Percentiles rank a stretch among this genome's conserved stretches.
These are phyloP conservation scores for Podaxis pistillaris DNA, from an alignment of 768 basidiomycete species.

Conservation along the genomic window DNA sequence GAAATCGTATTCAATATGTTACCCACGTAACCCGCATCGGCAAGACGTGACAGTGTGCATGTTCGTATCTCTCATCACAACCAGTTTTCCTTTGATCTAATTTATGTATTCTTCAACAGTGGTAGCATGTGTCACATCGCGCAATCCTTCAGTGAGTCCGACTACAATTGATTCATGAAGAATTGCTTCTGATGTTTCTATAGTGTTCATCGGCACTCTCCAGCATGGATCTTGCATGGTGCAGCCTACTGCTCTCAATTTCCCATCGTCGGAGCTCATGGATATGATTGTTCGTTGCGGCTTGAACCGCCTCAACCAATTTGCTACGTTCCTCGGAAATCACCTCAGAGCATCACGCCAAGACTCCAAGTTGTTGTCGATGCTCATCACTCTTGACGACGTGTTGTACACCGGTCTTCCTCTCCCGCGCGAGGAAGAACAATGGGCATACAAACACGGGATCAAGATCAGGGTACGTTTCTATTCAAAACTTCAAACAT, in stretches of 20 bases:
- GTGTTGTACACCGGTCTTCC: conserved; percentile 66
- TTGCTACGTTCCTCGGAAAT: conserved; percentile 62
- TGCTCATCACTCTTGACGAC: conserved; percentile 58
- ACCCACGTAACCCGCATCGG: conserved; percentile 45
- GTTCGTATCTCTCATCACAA: conserved; percentile 40
- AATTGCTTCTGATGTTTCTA: conserved; percentile 23
- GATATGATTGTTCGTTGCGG: conserved; percentile 68
- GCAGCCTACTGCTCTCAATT: conserved; percentile 64
- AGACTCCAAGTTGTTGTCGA: conserved; percentile 58
- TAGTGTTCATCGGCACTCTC: conserved; percentile 70
- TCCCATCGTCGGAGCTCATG: conserved; percentile 64
- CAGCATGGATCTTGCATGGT: conserved; percentile 74
- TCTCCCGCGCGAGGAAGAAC: conserved; percentile 65
- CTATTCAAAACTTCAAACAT: conserved; percentile 18
- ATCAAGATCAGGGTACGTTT: conserved; percentile 59
- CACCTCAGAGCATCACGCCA: conserved; percentile 61
- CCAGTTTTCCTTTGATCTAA: conserved; percentile 24
- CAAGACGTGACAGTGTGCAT: conserved; percentile 75
- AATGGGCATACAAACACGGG: conserved; percentile 63
- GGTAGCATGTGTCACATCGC: conserved; percentile 85
- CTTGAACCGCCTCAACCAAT: conserved; percentile 76
- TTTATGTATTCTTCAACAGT: conserved; percentile 43
- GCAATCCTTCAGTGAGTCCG: conserved; percentile 67
- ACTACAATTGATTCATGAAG: conserved; percentile 22
- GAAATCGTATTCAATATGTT: conserved; percentile 57